Evolutionary conservation across 192 early-diverging fungal genomes (phyloP), one percentile per base, ranked within the genome.

Genomic region (Mortierella alpina): DNA sequence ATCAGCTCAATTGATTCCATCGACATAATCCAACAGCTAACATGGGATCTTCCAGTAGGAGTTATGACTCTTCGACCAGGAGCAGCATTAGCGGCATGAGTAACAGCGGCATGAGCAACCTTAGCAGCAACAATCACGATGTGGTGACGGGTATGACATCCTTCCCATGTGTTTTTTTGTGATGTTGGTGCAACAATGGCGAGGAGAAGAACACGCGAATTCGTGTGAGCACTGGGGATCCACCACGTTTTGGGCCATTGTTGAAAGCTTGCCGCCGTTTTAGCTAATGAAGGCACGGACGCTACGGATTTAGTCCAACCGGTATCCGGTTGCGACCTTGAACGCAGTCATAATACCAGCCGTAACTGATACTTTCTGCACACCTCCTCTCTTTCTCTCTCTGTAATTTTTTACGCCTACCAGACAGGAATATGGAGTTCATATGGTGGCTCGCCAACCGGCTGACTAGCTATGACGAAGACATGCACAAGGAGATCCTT

Each of bases 391-490:
- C 31, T 31, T 3, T 31, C 22, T 15, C n/a, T 55, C 22, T 9
- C 7, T 55, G 5, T 55, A 6, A 15, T 55, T 55, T 18, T 55
- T 18, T 55, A 20, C 22, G 31, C n/a, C 31, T 12, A 50, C 0
- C 46, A 79, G 69, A 80, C 13, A 66, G 69, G 48, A 80, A 80
- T 55, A 80, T 68, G 70, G 69, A 80, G 49, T 80, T 80, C 48
- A 80, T 80, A 47, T 72, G 70, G 64, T 80, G 77, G 77, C 82
- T 88, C 54, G 82, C 86, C 22, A 80, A 82, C 53, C 81, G 86
- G 47, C 58, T 88, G 22, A 83, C 86, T 56, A 85, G 81, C 20
- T 90, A 88, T 23, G 84, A 86, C 40, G 78, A 84, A 18, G 75
- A 74, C 11, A 77, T 78, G 61, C 82, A 86, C 58, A 90, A 87